Evolutionary conservation across 2,329 filamentous ascomycete genomes (phyloP).

Genomic region (Tolypocladium ophioglossoides): DNA sequence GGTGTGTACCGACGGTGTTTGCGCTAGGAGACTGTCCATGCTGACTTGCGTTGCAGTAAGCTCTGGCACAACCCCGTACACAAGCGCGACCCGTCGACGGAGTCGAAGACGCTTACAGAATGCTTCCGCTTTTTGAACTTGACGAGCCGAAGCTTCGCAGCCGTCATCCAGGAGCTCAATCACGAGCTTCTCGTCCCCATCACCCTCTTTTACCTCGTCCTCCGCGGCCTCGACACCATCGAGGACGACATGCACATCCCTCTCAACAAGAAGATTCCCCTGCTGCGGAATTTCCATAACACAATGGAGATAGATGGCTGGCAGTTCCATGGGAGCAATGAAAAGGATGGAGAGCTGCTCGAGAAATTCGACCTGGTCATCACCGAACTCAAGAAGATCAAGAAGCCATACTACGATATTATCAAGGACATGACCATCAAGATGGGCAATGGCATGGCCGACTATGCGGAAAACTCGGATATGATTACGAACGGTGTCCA

Average conservation of each 20-base stretch:
- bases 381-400: constrained; percentile 77
- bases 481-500: constrained; percentile 70
- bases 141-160: constrained; percentile 86
- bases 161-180: constrained; percentile 92
- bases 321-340: constrained; percentile 80
- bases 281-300: constrained; percentile 73
- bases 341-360: constrained; percentile 88
- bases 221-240: constrained; percentile 93
- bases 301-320: constrained; percentile 76
- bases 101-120: constrained; percentile 60
- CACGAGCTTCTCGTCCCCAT: constrained; percentile 86
- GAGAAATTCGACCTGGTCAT: constrained; percentile 88
- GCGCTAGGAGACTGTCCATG: neutral
- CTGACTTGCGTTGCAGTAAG: constrained; percentile 52
- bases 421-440: constrained; percentile 86
- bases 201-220: constrained; percentile 81
- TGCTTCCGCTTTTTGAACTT: constrained; percentile 80
- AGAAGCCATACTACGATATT: constrained; percentile 72
- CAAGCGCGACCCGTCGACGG: constrained; percentile 64
- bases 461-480: constrained; percentile 80
- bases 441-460: constrained; percentile 99
- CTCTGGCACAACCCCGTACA: constrained; percentile 94
- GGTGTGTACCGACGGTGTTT: constrained; percentile 41
- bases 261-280: constrained; percentile 69
- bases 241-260: constrained; percentile 96